Conservation (phyloP, 208 protist species). For the Acanthamoeba healyi region DNA sequence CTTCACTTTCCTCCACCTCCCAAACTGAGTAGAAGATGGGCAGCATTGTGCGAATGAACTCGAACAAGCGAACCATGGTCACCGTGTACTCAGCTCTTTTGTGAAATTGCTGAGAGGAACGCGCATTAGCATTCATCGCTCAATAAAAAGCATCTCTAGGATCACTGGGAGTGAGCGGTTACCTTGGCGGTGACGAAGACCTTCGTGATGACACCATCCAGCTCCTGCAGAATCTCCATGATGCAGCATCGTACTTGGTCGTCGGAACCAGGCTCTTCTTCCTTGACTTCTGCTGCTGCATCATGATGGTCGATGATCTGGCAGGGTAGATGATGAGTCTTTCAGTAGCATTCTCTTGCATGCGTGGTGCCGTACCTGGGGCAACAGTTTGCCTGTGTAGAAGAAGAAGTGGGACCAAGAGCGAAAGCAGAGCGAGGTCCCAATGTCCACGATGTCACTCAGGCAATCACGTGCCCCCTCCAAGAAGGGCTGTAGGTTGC, state of each 20-base stretch:
- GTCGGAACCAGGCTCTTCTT: too few relatives aligned
- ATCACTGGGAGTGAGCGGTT: neutral
- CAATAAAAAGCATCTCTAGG: neutral
- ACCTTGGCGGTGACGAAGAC: neutral
- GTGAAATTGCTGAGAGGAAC: neutral
- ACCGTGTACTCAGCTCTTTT: neutral
- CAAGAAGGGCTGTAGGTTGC: neutral
- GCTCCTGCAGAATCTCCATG: neutral
- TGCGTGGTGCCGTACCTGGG: neutral
- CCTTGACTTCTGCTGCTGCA: neutral
- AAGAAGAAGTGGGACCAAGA: conserved; percentile 64
- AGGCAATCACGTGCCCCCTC: conserved; percentile 23
- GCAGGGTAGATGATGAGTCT: too few relatives aligned
- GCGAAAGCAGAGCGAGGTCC: conserved; percentile 38
- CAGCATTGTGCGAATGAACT: neutral
- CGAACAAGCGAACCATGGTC: conserved; percentile 56
- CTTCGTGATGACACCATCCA: neutral
- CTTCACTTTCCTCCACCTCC: neutral
- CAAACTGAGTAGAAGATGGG: conserved; percentile 1
- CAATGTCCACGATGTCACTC: conserved; percentile 22
- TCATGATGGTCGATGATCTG: too few relatives aligned
- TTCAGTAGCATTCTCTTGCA: neutral
- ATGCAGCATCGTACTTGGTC: neutral
- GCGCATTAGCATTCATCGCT: neutral
- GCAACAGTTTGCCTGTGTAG: neutral